Percentiles rank a stretch among this genome's conserved stretches.
These are phyloP conservation scores for Exophiala oligosperma DNA, from an alignment of 2,329 filamentous ascomycete genomes.

Conservation along the genomic window DNA sequence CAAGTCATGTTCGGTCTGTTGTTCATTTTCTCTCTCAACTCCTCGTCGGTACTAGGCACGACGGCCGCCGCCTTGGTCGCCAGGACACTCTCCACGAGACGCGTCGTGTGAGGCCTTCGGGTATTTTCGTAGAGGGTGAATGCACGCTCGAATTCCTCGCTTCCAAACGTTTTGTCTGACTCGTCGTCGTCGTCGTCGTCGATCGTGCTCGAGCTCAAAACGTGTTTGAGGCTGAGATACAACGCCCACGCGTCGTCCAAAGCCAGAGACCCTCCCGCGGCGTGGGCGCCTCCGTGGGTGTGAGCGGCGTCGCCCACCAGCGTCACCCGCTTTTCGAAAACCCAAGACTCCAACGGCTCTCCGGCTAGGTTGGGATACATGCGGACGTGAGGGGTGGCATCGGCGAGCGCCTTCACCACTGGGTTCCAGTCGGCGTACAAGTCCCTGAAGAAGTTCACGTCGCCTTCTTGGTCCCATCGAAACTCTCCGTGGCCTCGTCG, in stretches of 20 bases:
- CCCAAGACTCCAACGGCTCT: slow-evolving; percentile 43
- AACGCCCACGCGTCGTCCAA: slow-evolving; percentile 44
- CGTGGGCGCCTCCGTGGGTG: slow-evolving; percentile 35
- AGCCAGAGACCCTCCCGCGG: slow-evolving; percentile 34
- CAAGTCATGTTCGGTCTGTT: slow-evolving; percentile 42
- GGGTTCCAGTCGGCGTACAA: slow-evolving; percentile 47
- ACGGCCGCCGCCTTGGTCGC: slow-evolving; percentile 27
- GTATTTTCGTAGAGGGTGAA: slow-evolving; percentile 46
- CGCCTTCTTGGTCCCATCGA: slow-evolving; percentile 44
- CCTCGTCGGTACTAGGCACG: slow-evolving; percentile 39
- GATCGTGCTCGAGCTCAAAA: slow-evolving; percentile 26
- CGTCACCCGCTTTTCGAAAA: slow-evolving; percentile 36
- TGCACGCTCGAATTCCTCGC: slow-evolving; percentile 29
- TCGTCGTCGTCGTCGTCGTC: too few relatives aligned
- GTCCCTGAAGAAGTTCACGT: slow-evolving; percentile 38
- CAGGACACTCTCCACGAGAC: slow-evolving; percentile 39
- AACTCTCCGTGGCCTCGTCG: slow-evolving; percentile 34
- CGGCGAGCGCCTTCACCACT: slow-evolving; percentile 40
- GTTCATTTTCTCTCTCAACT: slow-evolving; percentile 38
- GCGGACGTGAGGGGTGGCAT: slow-evolving; percentile 42
- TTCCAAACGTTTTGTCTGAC: too few relatives aligned
- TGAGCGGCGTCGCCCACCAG: slow-evolving; percentile 35
- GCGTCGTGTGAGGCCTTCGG: slow-evolving; percentile 44
- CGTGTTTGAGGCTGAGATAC: slow-evolving; percentile 39
- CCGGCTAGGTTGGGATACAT: slow-evolving; percentile 48